These are phyloP conservation scores for Acer saccharum DNA, from an alignment of 345 rosid species.

Conservation along the genomic window DNA sequence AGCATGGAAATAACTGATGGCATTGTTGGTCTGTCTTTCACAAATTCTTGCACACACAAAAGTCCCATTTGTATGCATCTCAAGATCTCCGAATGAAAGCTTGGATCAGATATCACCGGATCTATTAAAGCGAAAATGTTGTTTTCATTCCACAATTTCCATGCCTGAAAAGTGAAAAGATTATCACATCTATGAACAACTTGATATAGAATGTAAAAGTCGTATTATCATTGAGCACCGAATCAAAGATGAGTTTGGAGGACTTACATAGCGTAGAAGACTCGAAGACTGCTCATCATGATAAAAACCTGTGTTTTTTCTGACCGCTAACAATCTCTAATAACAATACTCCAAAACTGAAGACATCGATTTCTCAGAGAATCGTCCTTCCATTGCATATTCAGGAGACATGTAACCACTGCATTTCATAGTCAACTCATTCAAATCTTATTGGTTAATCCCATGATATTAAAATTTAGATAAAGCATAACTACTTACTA, in stretches of 20 bases:
- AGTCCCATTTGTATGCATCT: constrained; percentile 30
- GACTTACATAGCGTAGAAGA: constrained; percentile 33
- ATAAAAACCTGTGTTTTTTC: constrained; percentile 34
- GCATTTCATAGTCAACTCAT: no score
- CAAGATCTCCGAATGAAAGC: constrained; percentile 3
- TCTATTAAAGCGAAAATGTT: constrained; percentile 13
- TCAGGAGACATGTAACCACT: no score
- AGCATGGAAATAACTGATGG: constrained; percentile 26
- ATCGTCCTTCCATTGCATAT: not conserved
- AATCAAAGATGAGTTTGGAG: no score
- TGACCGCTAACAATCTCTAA: constrained; percentile 42
- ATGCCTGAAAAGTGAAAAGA: constrained; percentile 22
- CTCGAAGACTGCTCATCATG: constrained; percentile 18
- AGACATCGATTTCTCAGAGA: constrained; percentile 26
- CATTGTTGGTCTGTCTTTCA: constrained; percentile 25
- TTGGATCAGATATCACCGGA: not conserved
- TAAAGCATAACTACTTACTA: not conserved
- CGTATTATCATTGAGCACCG: not conserved
- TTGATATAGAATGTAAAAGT: not conserved
- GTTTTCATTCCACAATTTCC: constrained; percentile 19
- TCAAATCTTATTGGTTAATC: not conserved
- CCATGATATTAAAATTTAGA: not conserved
- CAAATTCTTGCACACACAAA: constrained; percentile 31
- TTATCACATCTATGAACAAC: not conserved
- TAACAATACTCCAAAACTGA: constrained; percentile 44